A percentile compares a stretch with the other conserved stretches of the same genome.
Conservation (phyloP, 176 grass and related monocot genomes). For the Saccharum spontaneum region DNA sequence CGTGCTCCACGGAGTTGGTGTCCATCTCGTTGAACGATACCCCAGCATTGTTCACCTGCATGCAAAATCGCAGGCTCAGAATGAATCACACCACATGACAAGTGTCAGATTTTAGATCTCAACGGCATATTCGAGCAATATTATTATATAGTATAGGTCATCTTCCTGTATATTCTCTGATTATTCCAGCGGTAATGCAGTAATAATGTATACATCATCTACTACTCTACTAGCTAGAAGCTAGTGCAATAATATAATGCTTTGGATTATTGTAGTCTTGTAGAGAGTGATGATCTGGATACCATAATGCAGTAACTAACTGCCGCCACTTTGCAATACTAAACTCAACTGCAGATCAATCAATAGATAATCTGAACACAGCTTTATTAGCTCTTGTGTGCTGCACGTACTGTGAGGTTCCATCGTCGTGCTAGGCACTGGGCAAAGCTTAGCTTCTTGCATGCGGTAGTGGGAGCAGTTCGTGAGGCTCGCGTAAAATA, state of each 20-base stretch:
- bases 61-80: background rate
- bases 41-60: constrained; percentile 83
- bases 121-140: too few species aligned
- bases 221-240: background rate
- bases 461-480: background rate
- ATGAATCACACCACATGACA: too few species aligned
- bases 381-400: background rate
- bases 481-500: background rate
- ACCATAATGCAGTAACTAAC: background rate
- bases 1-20: constrained; percentile 81
- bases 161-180: too few species aligned
- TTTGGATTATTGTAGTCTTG: background rate
- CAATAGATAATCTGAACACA: background rate
- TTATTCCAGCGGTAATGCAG: background rate
- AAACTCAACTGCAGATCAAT: background rate
- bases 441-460: background rate
- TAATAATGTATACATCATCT: background rate
- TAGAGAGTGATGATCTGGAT: background rate
- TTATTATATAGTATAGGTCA: too few species aligned
- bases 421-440: constrained; percentile 17
- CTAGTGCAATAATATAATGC: background rate
- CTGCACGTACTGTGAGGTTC: background rate
- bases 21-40: constrained; percentile 87
- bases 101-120: background rate
- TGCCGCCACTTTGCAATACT: constrained; percentile 15